Evolutionary conservation across 371 early-diverging fungal species (phyloP), one percentile per base, ranked within the genome.

Genomic region (Circinella minor): DNA sequence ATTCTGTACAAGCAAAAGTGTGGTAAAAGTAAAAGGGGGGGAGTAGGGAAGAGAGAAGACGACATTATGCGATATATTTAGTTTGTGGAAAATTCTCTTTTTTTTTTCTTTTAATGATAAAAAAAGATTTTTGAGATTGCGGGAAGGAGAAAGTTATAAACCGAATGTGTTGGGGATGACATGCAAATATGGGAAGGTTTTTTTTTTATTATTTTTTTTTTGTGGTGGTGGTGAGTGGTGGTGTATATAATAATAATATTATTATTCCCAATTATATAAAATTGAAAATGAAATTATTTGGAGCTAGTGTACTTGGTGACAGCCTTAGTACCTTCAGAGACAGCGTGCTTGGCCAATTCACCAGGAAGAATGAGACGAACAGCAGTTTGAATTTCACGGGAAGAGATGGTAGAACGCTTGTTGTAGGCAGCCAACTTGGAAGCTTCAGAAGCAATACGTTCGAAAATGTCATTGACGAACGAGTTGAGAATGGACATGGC

Each of bases 401-500:
- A 95, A 63, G 93, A 91, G 86, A 97, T 96, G 83, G 97, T 96
- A 66, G 94, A 92, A 63, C 91, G 88, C 92, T 96, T 96, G 93
- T 93, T 95, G 91, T 95, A 94, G 59, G 94, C 85, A 71, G 96
- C 95, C 34, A 95, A 90, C 88, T 93, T 93, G 86, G 93, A 93
- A 69, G 94, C 93, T 87, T 94, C 94, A 63, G 80, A 80, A 68
- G 90, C 92, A 69, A 96, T 92, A 43, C 96, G 94, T 83, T 95
- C 96, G 79, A 97, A 98, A 86, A 98, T 96, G 80, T 98, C 98
- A 86, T 94, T 93, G 80, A 98, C 96, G 80, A 98, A 98, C 61
- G 96, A 96, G 96, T 98, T 97, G 85, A 98, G 88, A 86, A 98
- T 97, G 72, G 93, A 92, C 98, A 98, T 98, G 89, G 96, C 96